A percentile compares a stretch with the other conserved stretches of the same genome.
These are phyloP conservation scores for Ogataea allantospora DNA, from an alignment of 805 yeast genomes.

Conservation along the genomic window DNA sequence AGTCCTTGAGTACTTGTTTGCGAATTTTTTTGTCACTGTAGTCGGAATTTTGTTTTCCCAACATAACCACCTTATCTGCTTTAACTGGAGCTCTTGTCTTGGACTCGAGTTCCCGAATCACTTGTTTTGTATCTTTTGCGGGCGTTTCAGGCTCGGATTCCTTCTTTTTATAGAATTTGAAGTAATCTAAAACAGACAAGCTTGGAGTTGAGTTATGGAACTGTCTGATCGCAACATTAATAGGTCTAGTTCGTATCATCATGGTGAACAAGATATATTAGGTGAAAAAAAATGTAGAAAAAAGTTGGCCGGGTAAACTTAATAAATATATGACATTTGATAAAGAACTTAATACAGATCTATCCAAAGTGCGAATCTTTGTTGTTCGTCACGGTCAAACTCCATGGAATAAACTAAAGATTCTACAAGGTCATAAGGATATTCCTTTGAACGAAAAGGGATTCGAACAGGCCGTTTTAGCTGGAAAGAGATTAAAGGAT, in stretches of 20 bases:
- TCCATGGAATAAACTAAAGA: conserved; percentile 62
- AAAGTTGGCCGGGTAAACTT: conserved; percentile 9
- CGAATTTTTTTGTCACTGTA: conserved; percentile 23
- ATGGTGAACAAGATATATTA: background rate
- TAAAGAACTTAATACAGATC: conserved; percentile 20
- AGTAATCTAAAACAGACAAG: conserved; percentile 32
- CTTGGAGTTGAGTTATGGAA: conserved; percentile 18
- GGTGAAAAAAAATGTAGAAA: conserved; percentile 3
- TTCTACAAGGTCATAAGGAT: conserved; percentile 77
- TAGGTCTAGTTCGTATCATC: conserved; percentile 6
- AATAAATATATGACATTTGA: conserved; percentile 20
- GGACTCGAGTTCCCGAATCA: conserved; percentile 31
- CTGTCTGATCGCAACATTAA: conserved; percentile 2
- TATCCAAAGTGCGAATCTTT: conserved; percentile 39
- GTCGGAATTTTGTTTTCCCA: conserved; percentile 32
- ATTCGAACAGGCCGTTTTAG: conserved; percentile 51
- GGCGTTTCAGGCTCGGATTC: conserved; percentile 18
- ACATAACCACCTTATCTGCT: conserved; percentile 25
- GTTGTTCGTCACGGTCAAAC: conserved; percentile 86
- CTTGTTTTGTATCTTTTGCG: conserved; percentile 25
- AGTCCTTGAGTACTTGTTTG: conserved; percentile 29
- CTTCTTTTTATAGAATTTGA: conserved; percentile 30
- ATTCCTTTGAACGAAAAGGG: conserved; percentile 65
- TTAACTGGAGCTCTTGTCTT: conserved; percentile 17
- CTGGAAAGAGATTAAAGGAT: conserved; percentile 46